A percentile compares a stretch with the other conserved stretches of the same genome.
Evolutionary conservation across 106 monocot species (phyloP).

Genomic region (Dendrobium nobile): DNA sequence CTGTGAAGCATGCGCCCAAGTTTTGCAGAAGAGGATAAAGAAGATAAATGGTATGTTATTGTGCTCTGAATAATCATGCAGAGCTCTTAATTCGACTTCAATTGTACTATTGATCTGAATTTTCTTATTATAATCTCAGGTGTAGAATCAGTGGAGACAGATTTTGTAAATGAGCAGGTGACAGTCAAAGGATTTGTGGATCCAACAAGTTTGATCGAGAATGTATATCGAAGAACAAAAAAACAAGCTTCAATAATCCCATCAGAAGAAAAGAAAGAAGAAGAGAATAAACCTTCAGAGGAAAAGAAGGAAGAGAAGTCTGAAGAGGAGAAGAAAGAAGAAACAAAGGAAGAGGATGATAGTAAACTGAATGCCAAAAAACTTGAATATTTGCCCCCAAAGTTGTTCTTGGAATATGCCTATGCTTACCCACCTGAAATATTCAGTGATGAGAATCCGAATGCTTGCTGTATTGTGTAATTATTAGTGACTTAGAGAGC

Average conservation of each 20-base stretch:
- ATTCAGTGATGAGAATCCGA: conserved; percentile 83
- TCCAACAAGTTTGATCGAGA: conserved; percentile 42
- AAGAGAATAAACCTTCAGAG: conserved; percentile 22
- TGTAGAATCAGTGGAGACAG: conserved; percentile 63
- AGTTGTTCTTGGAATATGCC: conserved; percentile 23
- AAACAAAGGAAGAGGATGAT: conserved; percentile 10
- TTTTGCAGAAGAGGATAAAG: conserved; percentile 54
- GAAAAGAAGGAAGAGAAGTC: conserved; percentile 11
- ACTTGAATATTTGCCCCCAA: conserved; percentile 34
- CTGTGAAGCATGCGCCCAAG: conserved; percentile 66
- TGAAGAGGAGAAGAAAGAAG: conserved; percentile 23
- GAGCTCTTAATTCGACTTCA: no score
- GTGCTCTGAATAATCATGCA: no score
- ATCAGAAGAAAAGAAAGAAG: conserved; percentile 22
- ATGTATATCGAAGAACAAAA: conserved; percentile 51
- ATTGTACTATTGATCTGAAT: no score
- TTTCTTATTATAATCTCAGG: conserved; percentile 20
- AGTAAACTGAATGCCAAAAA: conserved; percentile 8
- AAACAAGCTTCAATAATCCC: conserved; percentile 39
- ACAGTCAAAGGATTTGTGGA: conserved; percentile 59
- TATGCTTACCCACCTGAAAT: conserved; percentile 35
- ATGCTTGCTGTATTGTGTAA: conserved; percentile 68
- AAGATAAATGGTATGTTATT: conserved; percentile 61
- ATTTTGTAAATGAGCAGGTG: conserved; percentile 39
- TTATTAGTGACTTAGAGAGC: not conserved